A percentile compares a stretch with the other conserved stretches of the same genome.
Conservation (phyloP, 768 basidiomycete species). For the Auriscalpium microsporum region DNA sequence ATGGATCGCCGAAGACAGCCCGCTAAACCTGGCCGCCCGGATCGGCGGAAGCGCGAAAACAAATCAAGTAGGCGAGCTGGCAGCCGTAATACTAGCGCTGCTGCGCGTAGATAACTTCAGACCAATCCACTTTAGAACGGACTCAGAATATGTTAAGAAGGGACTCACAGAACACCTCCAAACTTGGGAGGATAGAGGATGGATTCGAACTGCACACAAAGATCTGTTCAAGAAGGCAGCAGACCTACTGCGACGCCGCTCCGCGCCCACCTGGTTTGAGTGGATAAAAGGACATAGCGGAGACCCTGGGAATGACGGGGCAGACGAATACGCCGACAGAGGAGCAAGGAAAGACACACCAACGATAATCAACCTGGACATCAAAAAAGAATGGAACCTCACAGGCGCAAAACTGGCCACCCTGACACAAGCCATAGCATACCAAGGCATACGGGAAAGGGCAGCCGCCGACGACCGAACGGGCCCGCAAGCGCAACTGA, state of each 20-base stretch:
- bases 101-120: neutral
- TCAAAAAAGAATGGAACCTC: neutral
- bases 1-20: neutral
- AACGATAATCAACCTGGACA: neutral
- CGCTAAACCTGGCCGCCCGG: neutral
- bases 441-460: neutral
- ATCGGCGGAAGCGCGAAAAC: neutral
- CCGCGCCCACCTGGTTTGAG: neutral
- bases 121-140: neutral
- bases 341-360: neutral
- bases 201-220: neutral
- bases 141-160: slow-evolving; percentile 8
- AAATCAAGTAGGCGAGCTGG: neutral
- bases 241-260: neutral
- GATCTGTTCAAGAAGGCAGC: neutral
- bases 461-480: no score
- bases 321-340: slow-evolving; percentile 5
- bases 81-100: neutral
- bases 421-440: neutral
- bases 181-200: slow-evolving; percentile 7
- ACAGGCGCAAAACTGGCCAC: neutral
- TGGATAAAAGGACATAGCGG: neutral
- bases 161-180: slow-evolving; percentile 5
- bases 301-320: slow-evolving; percentile 19
- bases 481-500: neutral